These are phyloP conservation scores for Trichoderma afroharzianum DNA, from an alignment of 2,329 filamentous ascomycete species.

Conservation along the genomic window DNA sequence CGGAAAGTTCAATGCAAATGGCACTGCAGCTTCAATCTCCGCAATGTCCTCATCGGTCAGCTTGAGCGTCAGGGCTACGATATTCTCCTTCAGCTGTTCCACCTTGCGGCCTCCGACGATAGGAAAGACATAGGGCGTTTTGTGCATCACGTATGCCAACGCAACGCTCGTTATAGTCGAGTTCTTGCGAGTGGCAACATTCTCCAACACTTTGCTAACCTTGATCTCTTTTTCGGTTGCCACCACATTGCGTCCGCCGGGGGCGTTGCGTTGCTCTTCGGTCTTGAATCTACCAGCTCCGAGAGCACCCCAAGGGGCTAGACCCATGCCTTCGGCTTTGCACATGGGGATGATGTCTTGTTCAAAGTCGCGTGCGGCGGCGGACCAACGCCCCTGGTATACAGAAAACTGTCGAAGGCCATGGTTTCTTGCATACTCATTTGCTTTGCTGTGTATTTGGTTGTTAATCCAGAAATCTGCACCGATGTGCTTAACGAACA, in stretches of 20 bases:
- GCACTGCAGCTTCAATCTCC: conserved; percentile 51
- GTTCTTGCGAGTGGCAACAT: conserved; percentile 44
- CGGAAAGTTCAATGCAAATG: neutral
- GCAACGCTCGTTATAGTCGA: conserved; percentile 50
- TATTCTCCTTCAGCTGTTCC: conserved; percentile 66
- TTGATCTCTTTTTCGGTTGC: conserved; percentile 53
- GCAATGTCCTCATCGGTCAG: conserved; percentile 60
- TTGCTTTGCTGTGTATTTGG: conserved; percentile 49
- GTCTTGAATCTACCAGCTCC: conserved; percentile 47
- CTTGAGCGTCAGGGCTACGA: conserved; percentile 60
- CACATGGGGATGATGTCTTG: conserved; percentile 45
- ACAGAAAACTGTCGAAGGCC: conserved; percentile 64
- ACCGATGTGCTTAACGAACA: neutral
- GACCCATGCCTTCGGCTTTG: conserved; percentile 44
- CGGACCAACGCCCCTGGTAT: conserved; percentile 43
- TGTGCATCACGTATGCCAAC: conserved; percentile 70
- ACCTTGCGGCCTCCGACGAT: conserved; percentile 68
- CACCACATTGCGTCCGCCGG: conserved; percentile 36
- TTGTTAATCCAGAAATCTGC: neutral
- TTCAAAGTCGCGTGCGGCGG: conserved; percentile 38
- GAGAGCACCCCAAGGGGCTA: conserved; percentile 57
- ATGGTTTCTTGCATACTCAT: conserved; percentile 66
- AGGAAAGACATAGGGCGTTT: conserved; percentile 69
- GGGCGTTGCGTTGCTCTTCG: conserved; percentile 31
- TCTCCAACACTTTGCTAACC: conserved; percentile 45